phyloP scores from a whole-genome alignment of 129 eudicot genomes.

The Flaveria linearis region DNA sequence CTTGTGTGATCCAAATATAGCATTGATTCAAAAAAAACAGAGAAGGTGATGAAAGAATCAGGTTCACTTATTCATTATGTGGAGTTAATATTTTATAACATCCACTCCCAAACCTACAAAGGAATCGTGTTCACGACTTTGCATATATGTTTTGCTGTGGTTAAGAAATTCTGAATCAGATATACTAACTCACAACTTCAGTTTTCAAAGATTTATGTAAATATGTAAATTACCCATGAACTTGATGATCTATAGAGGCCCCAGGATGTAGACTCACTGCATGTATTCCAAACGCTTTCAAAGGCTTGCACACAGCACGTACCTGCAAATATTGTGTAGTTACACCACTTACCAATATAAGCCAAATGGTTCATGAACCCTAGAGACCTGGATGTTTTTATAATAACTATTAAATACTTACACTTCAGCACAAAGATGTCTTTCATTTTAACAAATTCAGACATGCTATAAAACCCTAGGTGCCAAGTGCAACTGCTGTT shows the following conservation, averaged over 20 bases:
- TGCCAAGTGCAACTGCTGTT: not conserved
- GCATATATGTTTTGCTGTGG: not conserved
- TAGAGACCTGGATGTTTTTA: not conserved
- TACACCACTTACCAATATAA: conserved; percentile 13
- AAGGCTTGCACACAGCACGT: conserved; percentile 76
- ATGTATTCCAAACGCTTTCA: conserved; percentile 77
- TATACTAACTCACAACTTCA: not conserved
- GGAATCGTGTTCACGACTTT: not conserved
- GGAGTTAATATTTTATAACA: not conserved
- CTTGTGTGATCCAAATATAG: not conserved
- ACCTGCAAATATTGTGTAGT: conserved; percentile 50
- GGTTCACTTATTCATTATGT: not conserved
- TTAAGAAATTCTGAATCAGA: not conserved
- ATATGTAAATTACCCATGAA: conserved; percentile 58
- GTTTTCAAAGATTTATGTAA: not conserved
- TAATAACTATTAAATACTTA: not conserved
- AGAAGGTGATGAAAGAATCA: not conserved
- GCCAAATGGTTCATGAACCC: not conserved
- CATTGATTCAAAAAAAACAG: not conserved
- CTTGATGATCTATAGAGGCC: conserved; percentile 81
- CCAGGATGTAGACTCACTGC: conserved; percentile 87
- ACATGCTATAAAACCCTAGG: not conserved
- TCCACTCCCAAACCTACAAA: not conserved
- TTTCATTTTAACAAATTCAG: not conserved
- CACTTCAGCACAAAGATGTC: not conserved